These are phyloP conservation scores for Phytophthora megakarya DNA, from an alignment of 352 stramenopile genomes.

Conservation along the genomic window DNA sequence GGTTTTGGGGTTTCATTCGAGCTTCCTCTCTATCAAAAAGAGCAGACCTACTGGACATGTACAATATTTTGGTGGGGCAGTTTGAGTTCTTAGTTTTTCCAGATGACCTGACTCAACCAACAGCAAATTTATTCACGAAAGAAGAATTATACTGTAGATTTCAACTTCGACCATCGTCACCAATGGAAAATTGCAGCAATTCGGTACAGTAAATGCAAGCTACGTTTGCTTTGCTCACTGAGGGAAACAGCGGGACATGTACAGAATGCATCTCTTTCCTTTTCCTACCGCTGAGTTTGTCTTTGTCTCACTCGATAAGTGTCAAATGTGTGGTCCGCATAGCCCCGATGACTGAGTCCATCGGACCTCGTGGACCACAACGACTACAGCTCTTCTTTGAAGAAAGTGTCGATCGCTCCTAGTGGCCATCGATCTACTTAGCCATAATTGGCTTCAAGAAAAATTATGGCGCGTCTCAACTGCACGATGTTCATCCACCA, in stretches of 20 bases:
- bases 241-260: too few relatives aligned
- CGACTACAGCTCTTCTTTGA: conserved; percentile 18
- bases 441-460: conserved; percentile 13
- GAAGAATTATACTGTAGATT: too few relatives aligned
- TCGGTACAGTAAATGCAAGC: too few relatives aligned
- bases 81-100: background rate
- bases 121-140: too few relatives aligned
- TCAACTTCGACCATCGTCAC: background rate
- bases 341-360: background rate
- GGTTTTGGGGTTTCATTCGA: conserved; percentile 30
- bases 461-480: conserved; percentile 11
- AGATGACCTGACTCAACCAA: conserved; percentile 11
- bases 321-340: background rate
- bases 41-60: conserved; percentile 2
- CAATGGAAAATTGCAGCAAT: background rate
- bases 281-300: conserved; percentile 11
- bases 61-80: conserved; percentile 31
- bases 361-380: too few relatives aligned
- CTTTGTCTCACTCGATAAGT: conserved; percentile 21
- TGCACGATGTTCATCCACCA: background rate
- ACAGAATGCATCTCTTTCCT: conserved; percentile 2
- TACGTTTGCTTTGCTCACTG: background rate
- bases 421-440: conserved; percentile 11
- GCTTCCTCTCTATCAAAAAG: conserved; percentile 5
- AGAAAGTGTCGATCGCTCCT: conserved; percentile 11